phyloP scores from a whole-genome alignment of 345 rosid genomes.

The Citrus trifoliata region DNA sequence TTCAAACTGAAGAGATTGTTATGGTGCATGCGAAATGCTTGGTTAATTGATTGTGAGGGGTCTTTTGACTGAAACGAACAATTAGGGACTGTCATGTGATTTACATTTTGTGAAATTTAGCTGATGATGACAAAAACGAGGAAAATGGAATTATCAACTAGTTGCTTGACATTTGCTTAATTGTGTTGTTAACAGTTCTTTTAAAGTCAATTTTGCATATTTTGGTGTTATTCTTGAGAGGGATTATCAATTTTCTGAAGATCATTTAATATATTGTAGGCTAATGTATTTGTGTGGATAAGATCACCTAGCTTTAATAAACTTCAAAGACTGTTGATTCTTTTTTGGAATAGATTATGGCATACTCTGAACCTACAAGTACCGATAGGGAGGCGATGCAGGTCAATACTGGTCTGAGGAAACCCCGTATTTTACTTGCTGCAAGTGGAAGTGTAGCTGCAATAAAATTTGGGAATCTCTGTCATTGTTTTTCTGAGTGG shows the following conservation, averaged over 20 bases:
- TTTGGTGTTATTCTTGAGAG: not conserved
- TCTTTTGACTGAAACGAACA: not conserved
- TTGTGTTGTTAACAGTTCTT: not conserved
- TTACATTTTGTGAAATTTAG: not conserved
- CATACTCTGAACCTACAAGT: constrained; percentile 18
- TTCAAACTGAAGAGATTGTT: too few relatives aligned
- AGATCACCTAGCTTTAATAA: not conserved
- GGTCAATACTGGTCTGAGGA: constrained; percentile 33
- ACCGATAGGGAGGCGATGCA: constrained; percentile 38
- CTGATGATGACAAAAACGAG: not conserved
- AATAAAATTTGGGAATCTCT: constrained; percentile 78
- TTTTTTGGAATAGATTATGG: constrained; percentile 18
- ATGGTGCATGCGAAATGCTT: not conserved
- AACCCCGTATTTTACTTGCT: constrained; percentile 67
- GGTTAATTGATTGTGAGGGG: not conserved
- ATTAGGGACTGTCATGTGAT: not conserved
- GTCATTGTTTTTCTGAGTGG: constrained; percentile 85
- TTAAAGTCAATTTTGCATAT: not conserved
- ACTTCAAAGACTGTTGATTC: not conserved
- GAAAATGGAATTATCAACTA: not conserved
- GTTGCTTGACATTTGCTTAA: not conserved
- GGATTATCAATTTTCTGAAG: not conserved
- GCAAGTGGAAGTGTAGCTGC: constrained; percentile 97
- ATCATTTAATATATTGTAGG: too few relatives aligned
- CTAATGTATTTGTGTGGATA: not conserved